Evolutionary conservation across 192 early-diverging fungal genomes (phyloP).

Genomic region (Gonapodya sp.): DNA sequence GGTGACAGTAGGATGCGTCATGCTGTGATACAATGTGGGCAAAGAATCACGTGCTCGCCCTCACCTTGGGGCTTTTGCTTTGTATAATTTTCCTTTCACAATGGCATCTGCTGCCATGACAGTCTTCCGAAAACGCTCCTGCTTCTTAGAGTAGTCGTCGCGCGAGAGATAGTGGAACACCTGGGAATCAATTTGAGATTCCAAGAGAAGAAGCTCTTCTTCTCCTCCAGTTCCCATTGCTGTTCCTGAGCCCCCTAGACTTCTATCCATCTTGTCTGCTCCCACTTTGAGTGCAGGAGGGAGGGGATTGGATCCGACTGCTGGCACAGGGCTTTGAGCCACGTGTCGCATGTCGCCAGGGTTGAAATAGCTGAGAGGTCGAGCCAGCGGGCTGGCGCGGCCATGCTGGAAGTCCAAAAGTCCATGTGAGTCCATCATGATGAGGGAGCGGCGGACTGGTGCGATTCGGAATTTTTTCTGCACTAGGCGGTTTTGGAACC

Average conservation of each 20-base stretch:
- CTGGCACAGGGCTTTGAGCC: neutral
- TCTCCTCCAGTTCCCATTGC: neutral
- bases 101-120: conserved; percentile 30
- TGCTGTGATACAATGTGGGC: neutral
- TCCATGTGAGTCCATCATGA: neutral
- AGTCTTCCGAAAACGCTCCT: conserved; percentile 22
- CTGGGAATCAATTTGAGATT: conserved; percentile 22
- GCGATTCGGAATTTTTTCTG: neutral
- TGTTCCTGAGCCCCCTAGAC: neutral
- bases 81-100: conserved; percentile 33
- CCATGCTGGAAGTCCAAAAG: neutral
- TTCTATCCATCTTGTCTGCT: too few species aligned
- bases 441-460: neutral
- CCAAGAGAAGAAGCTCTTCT: neutral
- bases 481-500: neutral
- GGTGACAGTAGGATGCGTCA: neutral
- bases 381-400: neutral
- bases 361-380: neutral
- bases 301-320: neutral
- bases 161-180: conserved; percentile 22
- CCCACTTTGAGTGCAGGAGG: neutral
- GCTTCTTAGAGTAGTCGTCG: conserved; percentile 25
- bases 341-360: neutral
- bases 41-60: neutral
- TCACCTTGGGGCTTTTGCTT: conserved; percentile 17